A percentile compares a stretch with the other conserved stretches of the same genome.
Conservation (phyloP, 345 rosid species). For the Brassica incana region DNA sequence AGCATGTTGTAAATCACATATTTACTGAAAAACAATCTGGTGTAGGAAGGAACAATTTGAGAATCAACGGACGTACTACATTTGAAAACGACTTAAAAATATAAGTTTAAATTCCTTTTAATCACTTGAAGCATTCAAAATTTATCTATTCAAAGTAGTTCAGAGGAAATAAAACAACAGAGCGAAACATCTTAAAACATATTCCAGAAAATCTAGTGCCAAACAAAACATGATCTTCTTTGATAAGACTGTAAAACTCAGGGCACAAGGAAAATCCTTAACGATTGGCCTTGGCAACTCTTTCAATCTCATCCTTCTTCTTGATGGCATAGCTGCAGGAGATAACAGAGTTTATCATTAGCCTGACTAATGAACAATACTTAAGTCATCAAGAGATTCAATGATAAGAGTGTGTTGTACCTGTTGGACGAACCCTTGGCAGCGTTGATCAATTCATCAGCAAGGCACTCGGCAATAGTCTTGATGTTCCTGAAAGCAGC, state of each 20-base stretch:
- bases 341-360: background rate
- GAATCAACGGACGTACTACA: background rate
- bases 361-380: background rate
- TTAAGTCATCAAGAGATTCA: no score
- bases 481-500: slow-evolving; percentile 81
- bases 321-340: slow-evolving; percentile 68
- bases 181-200: slow-evolving; percentile 25
- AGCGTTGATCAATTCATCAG: slow-evolving; percentile 90
- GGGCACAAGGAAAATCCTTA: slow-evolving; percentile 28
- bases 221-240: slow-evolving; percentile 1
- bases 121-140: slow-evolving; percentile 11
- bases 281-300: slow-evolving; percentile 90
- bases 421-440: slow-evolving; percentile 90
- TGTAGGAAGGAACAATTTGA: background rate
- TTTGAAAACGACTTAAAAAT: background rate
- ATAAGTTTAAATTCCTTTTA: background rate
- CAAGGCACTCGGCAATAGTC: slow-evolving; percentile 85
- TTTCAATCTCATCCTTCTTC: slow-evolving; percentile 87
- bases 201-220: slow-evolving; percentile 16
- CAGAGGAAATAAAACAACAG: slow-evolving; percentile 27
- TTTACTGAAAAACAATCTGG: background rate
- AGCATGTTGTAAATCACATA: background rate
- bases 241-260: slow-evolving; percentile 8
- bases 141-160: slow-evolving; percentile 25
- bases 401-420: slow-evolving; percentile 26